A percentile compares a stretch with the other conserved stretches of the same genome.
Conservation (phyloP, 148 eudicot genomes). For the Arctostaphylos glauca region DNA sequence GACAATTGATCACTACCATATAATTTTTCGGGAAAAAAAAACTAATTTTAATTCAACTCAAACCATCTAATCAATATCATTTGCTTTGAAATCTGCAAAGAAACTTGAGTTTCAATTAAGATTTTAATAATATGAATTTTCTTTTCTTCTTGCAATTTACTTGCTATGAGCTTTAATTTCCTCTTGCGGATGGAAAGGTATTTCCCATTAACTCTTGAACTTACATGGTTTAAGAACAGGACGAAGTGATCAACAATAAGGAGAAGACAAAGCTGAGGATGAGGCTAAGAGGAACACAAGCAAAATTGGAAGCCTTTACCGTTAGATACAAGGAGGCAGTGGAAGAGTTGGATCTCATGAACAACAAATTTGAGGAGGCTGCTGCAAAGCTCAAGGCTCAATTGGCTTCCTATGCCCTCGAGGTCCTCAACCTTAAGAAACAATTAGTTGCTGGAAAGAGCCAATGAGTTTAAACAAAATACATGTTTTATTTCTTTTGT, state of each 20-base stretch:
- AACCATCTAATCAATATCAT: neutral
- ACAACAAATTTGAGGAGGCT: conserved; percentile 58
- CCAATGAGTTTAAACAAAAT: neutral
- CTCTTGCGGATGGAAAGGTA: neutral
- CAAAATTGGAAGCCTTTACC: conserved; percentile 52
- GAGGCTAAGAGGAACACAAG: conserved; percentile 68
- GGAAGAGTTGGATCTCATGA: conserved; percentile 58
- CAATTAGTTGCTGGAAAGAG: conserved; percentile 42
- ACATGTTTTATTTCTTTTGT: neutral
- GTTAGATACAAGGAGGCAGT: conserved; percentile 51
- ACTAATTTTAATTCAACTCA: neutral
- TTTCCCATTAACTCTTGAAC: neutral
- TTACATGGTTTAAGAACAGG: conserved; percentile 34
- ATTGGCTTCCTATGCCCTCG: conserved; percentile 44
- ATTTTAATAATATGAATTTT: neutral
- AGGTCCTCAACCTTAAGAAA: conserved; percentile 61
- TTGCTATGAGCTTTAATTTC: neutral
- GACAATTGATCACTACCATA: neutral
- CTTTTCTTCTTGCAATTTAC: neutral
- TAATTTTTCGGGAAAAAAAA: neutral
- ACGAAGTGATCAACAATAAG: conserved; percentile 30
- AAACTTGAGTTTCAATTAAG: neutral
- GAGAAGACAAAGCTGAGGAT: conserved; percentile 68
- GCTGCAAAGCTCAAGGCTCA: conserved; percentile 54
- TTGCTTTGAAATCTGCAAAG: neutral